Percentiles rank a stretch among this genome's conserved stretches.
These are phyloP conservation scores for Salvia miltiorrhiza DNA, from an alignment of 257 asterid genomes.

Conservation along the genomic window DNA sequence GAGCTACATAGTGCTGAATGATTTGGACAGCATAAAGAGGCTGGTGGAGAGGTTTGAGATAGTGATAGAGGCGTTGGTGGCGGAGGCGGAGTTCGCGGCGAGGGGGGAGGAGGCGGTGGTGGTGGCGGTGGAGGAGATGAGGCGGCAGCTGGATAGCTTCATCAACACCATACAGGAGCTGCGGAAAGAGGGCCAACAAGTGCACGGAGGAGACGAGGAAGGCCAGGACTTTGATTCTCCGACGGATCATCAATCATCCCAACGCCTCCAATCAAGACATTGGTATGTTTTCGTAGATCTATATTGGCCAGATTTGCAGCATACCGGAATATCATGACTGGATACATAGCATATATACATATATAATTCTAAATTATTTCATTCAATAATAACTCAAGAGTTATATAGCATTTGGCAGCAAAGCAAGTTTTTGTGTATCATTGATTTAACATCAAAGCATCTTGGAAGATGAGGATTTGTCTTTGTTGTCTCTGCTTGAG, in stretches of 20 bases:
- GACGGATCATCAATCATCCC: conserved; percentile 57
- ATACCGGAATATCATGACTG: no score
- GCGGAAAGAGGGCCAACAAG: conserved; percentile 46
- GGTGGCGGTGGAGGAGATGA: conserved; percentile 65
- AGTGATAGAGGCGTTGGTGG: conserved; percentile 49
- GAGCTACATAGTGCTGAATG: conserved; percentile 48
- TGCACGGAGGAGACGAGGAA: conserved; percentile 59
- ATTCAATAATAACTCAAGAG: not conserved
- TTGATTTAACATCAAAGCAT: no score
- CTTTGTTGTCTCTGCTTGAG: not conserved
- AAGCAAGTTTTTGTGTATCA: no score
- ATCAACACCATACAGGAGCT: conserved; percentile 53
- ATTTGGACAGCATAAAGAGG: conserved; percentile 51
- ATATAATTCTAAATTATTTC: not conserved
- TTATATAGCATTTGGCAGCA: no score
- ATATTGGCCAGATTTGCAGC: no score
- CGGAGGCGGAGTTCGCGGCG: conserved; percentile 55
- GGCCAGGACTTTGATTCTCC: conserved; percentile 62
- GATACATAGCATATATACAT: not conserved
- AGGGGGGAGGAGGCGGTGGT: conserved; percentile 56
- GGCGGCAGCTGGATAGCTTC: conserved; percentile 49
- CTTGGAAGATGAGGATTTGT: not conserved
- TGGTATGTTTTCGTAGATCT: conserved; percentile 50
- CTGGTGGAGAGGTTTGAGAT: conserved; percentile 55
- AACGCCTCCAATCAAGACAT: conserved; percentile 35